Percentiles rank a stretch among this genome's conserved stretches.
phyloP scores from a whole-genome alignment of 2,329 filamentous ascomycete species.

The Fusarium tjaetaba region DNA sequence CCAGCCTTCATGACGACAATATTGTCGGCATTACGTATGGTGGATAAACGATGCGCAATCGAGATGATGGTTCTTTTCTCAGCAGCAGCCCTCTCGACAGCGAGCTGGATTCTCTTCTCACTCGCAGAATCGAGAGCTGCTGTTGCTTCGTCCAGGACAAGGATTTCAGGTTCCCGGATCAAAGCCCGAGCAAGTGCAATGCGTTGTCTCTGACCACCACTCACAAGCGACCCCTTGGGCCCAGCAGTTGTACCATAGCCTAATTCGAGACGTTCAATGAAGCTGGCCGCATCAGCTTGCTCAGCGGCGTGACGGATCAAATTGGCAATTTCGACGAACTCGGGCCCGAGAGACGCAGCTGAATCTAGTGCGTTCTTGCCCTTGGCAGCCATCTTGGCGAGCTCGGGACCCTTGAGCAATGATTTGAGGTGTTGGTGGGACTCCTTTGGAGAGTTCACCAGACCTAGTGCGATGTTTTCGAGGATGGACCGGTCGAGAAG shows the following conservation, averaged over 20 bases:
- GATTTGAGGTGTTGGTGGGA: background rate
- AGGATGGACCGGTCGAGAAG: background rate
- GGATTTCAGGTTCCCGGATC: slow-evolving; percentile 64
- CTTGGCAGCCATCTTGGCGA: background rate
- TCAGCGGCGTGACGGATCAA: background rate
- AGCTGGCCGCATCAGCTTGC: slow-evolving; percentile 48
- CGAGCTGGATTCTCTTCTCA: slow-evolving; percentile 63
- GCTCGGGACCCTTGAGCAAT: background rate
- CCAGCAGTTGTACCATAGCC: slow-evolving; percentile 65
- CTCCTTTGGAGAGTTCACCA: background rate
- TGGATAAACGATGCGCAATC: slow-evolving; percentile 71
- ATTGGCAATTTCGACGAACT: background rate
- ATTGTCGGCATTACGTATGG: slow-evolving; percentile 70
- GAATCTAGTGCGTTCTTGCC: background rate
- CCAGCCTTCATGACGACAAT: slow-evolving; percentile 74
- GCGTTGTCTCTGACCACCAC: slow-evolving; percentile 68
- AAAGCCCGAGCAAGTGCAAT: slow-evolving; percentile 67
- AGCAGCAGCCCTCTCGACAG: slow-evolving; percentile 54
- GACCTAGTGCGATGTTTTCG: background rate
- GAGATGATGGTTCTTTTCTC: slow-evolving; percentile 70
- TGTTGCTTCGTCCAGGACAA: slow-evolving; percentile 71
- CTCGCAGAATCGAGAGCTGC: slow-evolving; percentile 68
- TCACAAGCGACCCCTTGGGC: slow-evolving; percentile 62
- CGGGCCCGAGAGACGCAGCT: background rate
- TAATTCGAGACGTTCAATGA: slow-evolving; percentile 63